A percentile compares a stretch with the other conserved stretches of the same genome.
phyloP scores from a whole-genome alignment of 1,284 basidiomycete genomes.

The Melampsora larici-populina region DNA sequence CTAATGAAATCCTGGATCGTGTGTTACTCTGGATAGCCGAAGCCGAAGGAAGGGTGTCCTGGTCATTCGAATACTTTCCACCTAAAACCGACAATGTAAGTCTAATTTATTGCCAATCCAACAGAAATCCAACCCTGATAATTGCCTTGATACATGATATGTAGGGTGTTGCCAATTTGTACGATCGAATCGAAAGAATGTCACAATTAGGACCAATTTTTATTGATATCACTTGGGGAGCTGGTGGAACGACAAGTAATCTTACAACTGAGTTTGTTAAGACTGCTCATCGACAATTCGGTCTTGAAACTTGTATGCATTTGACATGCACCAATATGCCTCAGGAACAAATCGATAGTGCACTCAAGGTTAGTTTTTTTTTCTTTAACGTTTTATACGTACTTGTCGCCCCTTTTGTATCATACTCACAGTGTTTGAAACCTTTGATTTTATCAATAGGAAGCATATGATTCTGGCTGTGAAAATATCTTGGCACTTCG shows the following conservation, averaged over 20 bases:
- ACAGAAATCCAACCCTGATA: not conserved
- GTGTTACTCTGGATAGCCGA: slow-evolving; percentile 23
- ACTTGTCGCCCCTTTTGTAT: not conserved
- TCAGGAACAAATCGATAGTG: slow-evolving; percentile 77
- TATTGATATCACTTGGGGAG: slow-evolving; percentile 98
- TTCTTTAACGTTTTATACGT: slow-evolving; percentile 44
- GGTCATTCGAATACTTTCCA: slow-evolving; percentile 96
- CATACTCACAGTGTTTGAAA: not conserved
- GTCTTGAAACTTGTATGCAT: slow-evolving; percentile 85
- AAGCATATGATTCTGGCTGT: slow-evolving; percentile 76
- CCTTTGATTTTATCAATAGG: slow-evolving; percentile 56
- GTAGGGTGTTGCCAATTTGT: slow-evolving; percentile 79
- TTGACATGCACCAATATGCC: slow-evolving; percentile 98
- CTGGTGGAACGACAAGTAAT: slow-evolving; percentile 75
- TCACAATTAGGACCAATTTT: slow-evolving; percentile 84
- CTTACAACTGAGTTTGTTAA: slow-evolving; percentile 73
- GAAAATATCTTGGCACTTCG: slow-evolving; percentile 87
- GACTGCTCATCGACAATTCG: slow-evolving; percentile 78
- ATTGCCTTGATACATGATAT: not conserved
- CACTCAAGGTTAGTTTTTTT: slow-evolving; percentile 66
- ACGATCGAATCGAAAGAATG: slow-evolving; percentile 73
- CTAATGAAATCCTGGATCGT: not conserved
- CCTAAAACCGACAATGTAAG: slow-evolving; percentile 80
- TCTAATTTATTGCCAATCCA: not conserved
- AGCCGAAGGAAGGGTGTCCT: slow-evolving; percentile 74